Base-by-base conservation (phyloP, 805 yeast species). In the Metschnikowia rubicola region DNA sequence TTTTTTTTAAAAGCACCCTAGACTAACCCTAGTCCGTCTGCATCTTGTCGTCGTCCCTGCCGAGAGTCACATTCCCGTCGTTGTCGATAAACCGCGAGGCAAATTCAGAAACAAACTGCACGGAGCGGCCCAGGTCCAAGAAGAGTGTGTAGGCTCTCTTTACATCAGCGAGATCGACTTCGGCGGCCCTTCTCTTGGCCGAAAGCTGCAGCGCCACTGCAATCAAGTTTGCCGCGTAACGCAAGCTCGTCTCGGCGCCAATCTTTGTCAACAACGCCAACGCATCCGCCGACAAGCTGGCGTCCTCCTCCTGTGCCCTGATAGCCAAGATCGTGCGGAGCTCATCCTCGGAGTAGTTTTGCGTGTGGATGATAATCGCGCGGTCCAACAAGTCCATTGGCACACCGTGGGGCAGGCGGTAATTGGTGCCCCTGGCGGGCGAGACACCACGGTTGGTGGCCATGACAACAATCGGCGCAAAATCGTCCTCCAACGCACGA, bases 381-480 rank as follows among this genome's bases (percentile, higher is more conserved):
- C 99, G 81, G 70, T 94, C 99, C 59, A 94, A 82, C 59, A 94
- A 75, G 74, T 94, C 99, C 50, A 87, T 77, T 37, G 99, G 99
- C 49, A 94, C 75, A n/a, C 99, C 99, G 66, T 94, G 99, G 19
- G 99, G 97, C 1, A 97, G 86, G 67, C 84, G 86, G 72, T 89
- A 89, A 62, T 81, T 84, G 30, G 98, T 88, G 43, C 99, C 99
- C 61, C 97, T 81, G 21, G 96, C 90, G 51, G 80, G 84, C n/a
- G 96, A 80, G 48, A 92, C 78, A 44, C 99, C 99, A 66, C 97
- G 80, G 71, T 94, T 94, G 26, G 99, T 56, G 50, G 99, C 99
- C 95, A 94, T 88, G 54, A 94, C 87, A 36, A 94, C 97, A 62
- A 94, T 88, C 33, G 99, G 99, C 12, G 98, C 88, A 66, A 94